Evolutionary conservation across 75 land plant genomes (phyloP).

Genomic region (Isoetes taiwanensis): DNA sequence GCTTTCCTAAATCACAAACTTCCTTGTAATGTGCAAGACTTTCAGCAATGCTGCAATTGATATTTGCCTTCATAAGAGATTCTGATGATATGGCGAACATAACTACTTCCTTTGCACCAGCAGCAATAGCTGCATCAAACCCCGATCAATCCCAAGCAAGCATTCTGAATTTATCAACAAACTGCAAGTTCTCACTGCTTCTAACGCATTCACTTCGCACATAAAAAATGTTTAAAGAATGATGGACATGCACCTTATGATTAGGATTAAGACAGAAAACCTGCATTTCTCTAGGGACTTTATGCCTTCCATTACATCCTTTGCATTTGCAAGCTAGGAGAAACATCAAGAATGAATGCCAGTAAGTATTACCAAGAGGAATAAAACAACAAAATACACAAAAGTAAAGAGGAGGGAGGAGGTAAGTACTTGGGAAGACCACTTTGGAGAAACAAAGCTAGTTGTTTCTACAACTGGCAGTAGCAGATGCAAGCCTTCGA

Average conservation of each 20-base stretch:
- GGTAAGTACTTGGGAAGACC: conserved; percentile 96
- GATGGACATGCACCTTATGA: conserved; percentile 41
- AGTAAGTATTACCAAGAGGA: too few species aligned
- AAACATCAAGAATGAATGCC: too few species aligned
- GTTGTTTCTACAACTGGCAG: conserved; percentile 88
- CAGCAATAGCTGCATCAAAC: conserved; percentile 84
- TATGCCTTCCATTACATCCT: conserved; percentile 70
- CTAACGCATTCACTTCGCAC: not conserved
- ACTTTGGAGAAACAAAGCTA: conserved; percentile 96
- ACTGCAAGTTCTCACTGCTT: not conserved
- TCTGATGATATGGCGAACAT: conserved; percentile 96
- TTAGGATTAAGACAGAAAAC: conserved; percentile 86
- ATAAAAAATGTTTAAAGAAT: not conserved
- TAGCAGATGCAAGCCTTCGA: conserved; percentile 40
- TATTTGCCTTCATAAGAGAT: conserved; percentile 78
- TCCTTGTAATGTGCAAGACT: conserved; percentile 69
- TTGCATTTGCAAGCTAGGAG: conserved; percentile 78
- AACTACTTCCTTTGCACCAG: conserved; percentile 92
- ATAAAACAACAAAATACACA: not conserved
- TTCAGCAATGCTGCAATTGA: conserved; percentile 86
- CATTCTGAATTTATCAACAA: too few species aligned
- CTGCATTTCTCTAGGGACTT: conserved; percentile 29
- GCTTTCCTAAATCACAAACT: conserved; percentile 53
- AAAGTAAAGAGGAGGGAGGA: not conserved
- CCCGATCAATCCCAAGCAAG: too few species aligned